These are phyloP conservation scores for Fusarium azukiicola DNA, from an alignment of 2,329 filamentous ascomycete species.

Conservation along the genomic window DNA sequence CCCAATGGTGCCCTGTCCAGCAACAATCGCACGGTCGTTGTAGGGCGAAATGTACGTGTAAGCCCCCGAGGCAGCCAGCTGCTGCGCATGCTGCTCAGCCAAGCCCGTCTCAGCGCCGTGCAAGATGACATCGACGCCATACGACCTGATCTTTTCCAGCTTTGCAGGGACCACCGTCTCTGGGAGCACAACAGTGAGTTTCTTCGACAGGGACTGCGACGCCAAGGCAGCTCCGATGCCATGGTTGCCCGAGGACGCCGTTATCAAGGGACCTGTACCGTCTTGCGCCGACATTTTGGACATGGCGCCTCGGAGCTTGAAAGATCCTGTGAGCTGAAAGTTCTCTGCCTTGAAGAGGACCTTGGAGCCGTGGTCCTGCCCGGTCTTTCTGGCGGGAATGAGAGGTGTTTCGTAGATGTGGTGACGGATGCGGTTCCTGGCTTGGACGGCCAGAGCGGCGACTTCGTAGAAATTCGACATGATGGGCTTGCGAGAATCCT, in stretches of 20 bases:
- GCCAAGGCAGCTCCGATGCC: constrained; percentile 4
- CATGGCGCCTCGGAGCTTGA: constrained; percentile 53
- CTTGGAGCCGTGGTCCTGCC: constrained; percentile 3
- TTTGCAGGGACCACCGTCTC: constrained; percentile 44
- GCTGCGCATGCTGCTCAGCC: constrained; percentile 49
- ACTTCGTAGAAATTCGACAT: constrained; percentile 8
- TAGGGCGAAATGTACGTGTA: constrained; percentile 52
- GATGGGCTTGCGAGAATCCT: background rate
- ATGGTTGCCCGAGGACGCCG: constrained; percentile 10
- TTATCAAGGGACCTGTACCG: constrained; percentile 4
- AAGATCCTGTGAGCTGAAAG: constrained; percentile 53
- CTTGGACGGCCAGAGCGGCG: background rate
- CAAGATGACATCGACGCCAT: constrained; percentile 46
- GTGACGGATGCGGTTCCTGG: constrained; percentile 5
- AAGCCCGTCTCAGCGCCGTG: constrained; percentile 48
- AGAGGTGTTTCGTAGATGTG: constrained; percentile 22
- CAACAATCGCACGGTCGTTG: constrained; percentile 44
- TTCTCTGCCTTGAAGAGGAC: constrained; percentile 53
- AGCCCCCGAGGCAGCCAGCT: constrained; percentile 44
- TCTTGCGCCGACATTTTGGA: constrained; percentile 48
- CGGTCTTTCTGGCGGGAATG: constrained; percentile 12
- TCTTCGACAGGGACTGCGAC: background rate
- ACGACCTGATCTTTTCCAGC: constrained; percentile 47
- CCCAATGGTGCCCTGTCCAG: constrained; percentile 3
- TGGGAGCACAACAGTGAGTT: background rate